Conservation (phyloP, 768 basidiomycete species). For the Russula olivacea region DNA sequence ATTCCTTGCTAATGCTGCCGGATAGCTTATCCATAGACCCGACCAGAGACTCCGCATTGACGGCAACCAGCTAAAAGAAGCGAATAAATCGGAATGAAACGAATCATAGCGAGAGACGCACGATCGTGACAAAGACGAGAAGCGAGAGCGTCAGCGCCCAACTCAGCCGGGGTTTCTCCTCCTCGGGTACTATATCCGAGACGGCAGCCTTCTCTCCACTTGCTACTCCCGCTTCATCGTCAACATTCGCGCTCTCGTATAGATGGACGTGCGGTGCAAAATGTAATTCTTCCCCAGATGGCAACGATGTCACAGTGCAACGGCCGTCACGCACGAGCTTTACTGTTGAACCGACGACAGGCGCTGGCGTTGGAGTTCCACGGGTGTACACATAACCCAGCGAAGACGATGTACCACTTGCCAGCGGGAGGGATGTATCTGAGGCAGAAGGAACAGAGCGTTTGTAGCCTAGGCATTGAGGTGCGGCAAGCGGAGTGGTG, state of each 20-base stretch:
- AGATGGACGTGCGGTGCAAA: background rate
- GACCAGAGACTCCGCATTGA: slow-evolving; percentile 72
- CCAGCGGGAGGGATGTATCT: slow-evolving; percentile 17
- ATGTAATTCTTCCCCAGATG: slow-evolving; percentile 15
- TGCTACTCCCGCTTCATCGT: slow-evolving; percentile 4
- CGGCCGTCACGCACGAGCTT: slow-evolving; percentile 24
- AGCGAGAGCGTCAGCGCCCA: slow-evolving; percentile 19
- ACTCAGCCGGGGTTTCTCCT: slow-evolving; percentile 21
- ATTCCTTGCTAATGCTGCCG: slow-evolving; percentile 68
- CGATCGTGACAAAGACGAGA: slow-evolving; percentile 18
- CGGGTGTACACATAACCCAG: slow-evolving; percentile 18
- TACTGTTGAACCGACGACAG: slow-evolving; percentile 22
- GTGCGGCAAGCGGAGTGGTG: background rate
- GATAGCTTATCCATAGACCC: slow-evolving; percentile 79
- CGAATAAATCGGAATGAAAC: background rate
- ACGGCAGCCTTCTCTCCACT: background rate
- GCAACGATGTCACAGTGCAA: slow-evolving; percentile 19
- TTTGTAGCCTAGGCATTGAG: background rate
- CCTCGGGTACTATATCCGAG: background rate
- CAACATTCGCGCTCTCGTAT: slow-evolving; percentile 3
- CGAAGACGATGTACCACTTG: slow-evolving; percentile 8
- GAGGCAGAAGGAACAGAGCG: slow-evolving; percentile 15
- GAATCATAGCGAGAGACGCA: slow-evolving; percentile 2
- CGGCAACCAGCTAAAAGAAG: slow-evolving; percentile 42
- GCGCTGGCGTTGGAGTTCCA: slow-evolving; percentile 14